Conservation (phyloP, 805 yeast species). For the Cyberlindnera samutprakarnensis region DNA sequence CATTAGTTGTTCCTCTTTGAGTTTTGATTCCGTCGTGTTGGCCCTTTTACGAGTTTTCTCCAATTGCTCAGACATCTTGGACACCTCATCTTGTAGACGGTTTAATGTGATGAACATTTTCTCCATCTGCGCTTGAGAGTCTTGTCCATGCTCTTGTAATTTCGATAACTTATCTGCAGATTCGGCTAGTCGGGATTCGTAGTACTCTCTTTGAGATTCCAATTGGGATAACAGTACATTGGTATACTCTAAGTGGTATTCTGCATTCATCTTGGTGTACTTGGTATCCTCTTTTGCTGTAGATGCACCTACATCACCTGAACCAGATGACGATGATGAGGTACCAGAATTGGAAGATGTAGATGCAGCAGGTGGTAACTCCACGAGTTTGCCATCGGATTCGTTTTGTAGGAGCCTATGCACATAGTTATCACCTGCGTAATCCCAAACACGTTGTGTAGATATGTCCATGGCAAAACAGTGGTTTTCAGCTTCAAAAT, state of each 20-base stretch:
- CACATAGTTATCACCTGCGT: constrained; percentile 84
- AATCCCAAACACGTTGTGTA: constrained; percentile 91
- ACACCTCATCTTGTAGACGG: background rate
- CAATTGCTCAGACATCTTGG: background rate
- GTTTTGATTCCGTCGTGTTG: constrained; percentile 17
- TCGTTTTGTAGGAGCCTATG: constrained; percentile 81
- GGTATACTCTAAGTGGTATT: constrained; percentile 73
- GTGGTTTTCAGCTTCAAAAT: constrained; percentile 70
- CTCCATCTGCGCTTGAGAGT: background rate
- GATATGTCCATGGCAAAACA: constrained; percentile 85
- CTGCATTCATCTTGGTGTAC: constrained; percentile 32
- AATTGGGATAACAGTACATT: constrained; percentile 71
- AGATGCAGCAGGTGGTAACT: constrained; percentile 32
- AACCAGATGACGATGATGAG: too few relatives aligned
- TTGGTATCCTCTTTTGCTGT: background rate
- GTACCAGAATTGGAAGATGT: constrained; percentile 5
- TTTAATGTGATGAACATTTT: background rate
- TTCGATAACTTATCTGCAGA: constrained; percentile 22
- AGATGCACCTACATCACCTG: too few relatives aligned
- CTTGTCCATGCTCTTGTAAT: background rate
- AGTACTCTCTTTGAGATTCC: constrained; percentile 80
- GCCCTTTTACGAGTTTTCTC: constrained; percentile 5
- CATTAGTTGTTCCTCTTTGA: constrained; percentile 41
- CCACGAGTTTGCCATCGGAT: constrained; percentile 85
- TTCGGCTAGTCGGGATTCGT: constrained; percentile 45